Evolutionary conservation across 768 basidiomycete genomes (phyloP).

Genomic region (Tricholoma saponaceum): DNA sequence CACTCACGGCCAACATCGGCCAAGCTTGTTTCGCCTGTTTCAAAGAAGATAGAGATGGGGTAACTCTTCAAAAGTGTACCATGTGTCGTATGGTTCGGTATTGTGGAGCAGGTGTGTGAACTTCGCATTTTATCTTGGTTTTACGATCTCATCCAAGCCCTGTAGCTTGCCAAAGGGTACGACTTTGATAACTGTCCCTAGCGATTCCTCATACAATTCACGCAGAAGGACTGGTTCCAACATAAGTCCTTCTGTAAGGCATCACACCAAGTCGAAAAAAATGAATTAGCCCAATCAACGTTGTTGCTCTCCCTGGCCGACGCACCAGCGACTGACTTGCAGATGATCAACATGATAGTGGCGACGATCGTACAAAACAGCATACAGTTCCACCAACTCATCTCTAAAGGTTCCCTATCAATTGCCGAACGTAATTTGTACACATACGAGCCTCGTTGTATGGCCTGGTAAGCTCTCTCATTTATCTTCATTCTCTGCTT

Average conservation of each 20-base stretch:
- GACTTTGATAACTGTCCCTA: too few species aligned
- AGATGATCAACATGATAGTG: slow-evolving; percentile 12
- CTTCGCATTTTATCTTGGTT: background rate
- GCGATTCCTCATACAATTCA: too few species aligned
- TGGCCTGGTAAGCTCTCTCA: slow-evolving; percentile 21
- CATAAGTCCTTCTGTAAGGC: slow-evolving; percentile 32
- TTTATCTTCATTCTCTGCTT: background rate
- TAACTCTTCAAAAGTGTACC: slow-evolving; percentile 24
- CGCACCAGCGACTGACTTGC: slow-evolving; percentile 9
- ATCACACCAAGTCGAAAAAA: slow-evolving; percentile 19
- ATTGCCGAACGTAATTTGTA: slow-evolving; percentile 23
- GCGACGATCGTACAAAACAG: slow-evolving; percentile 9
- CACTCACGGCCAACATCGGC: slow-evolving; percentile 19
- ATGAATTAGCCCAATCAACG: slow-evolving; percentile 5
- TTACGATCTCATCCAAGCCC: background rate
- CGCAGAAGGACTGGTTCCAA: slow-evolving; percentile 24
- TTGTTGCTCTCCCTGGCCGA: slow-evolving; percentile 11
- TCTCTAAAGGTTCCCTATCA: slow-evolving; percentile 13
- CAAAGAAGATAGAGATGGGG: slow-evolving; percentile 13
- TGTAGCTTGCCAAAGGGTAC: background rate
- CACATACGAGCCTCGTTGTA: slow-evolving; percentile 25
- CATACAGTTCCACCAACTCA: slow-evolving; percentile 2
- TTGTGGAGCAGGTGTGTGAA: slow-evolving; percentile 23
- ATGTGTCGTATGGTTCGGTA: slow-evolving; percentile 28
- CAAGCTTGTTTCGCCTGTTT: slow-evolving; percentile 30